These are phyloP conservation scores for Rhynchosporium graminicola DNA, from an alignment of 2,329 filamentous ascomycete species.

Conservation along the genomic window DNA sequence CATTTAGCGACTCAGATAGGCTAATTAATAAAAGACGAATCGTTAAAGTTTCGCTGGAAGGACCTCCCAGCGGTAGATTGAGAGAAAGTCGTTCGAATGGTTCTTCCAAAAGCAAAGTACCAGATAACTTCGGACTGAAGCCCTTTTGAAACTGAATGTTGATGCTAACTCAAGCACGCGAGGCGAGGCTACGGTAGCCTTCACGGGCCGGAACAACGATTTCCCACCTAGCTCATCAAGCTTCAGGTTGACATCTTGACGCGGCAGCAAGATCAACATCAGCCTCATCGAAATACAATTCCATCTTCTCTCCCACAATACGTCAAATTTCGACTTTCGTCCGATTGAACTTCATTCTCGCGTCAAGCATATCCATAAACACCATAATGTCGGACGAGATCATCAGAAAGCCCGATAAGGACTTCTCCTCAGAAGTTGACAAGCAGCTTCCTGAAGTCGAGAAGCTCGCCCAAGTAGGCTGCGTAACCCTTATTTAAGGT, in stretches of 20 bases:
- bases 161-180: too few relatives aligned
- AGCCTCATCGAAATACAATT: constrained; percentile 9
- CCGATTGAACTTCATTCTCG: not conserved
- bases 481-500: not conserved
- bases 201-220: constrained; percentile 1
- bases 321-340: not conserved
- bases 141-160: too few relatives aligned
- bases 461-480: constrained; percentile 76
- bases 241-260: constrained; percentile 15
- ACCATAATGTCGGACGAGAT: constrained; percentile 40
- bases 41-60: too few relatives aligned
- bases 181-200: not conserved
- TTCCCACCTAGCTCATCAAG: not conserved
- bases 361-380: not conserved
- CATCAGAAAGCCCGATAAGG: constrained; percentile 75
- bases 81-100: too few relatives aligned
- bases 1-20: too few relatives aligned
- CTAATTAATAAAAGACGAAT: too few relatives aligned
- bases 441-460: constrained; percentile 87
- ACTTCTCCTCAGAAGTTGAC: constrained; percentile 96
- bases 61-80: too few relatives aligned
- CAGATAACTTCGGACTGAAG: too few relatives aligned
- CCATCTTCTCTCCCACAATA: not conserved
- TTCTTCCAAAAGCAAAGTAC: too few relatives aligned
- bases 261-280: not conserved